Conservation (phyloP, 345 rosid species). For the Aegle marmelos region DNA sequence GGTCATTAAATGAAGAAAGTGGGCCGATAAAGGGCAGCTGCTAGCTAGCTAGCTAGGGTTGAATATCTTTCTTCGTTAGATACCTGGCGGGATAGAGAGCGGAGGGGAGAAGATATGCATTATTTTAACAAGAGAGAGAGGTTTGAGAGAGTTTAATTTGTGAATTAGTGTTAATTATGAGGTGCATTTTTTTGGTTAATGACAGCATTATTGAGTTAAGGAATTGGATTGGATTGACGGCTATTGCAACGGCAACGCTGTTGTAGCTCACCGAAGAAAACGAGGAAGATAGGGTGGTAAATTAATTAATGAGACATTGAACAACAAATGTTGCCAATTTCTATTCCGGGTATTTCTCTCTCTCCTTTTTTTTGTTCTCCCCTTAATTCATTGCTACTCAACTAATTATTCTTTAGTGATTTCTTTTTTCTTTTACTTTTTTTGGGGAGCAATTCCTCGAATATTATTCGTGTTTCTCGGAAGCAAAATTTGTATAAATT, state of each 20-base stretch:
- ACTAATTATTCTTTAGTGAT: too few relatives aligned
- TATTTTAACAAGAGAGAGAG: background rate
- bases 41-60: background rate
- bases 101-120: constrained; percentile 40
- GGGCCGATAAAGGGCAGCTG: background rate
- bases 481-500: background rate
- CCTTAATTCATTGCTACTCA: background rate
- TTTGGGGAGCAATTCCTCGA: background rate
- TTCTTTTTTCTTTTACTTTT: background rate
- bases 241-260: background rate
- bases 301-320: background rate
- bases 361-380: background rate
- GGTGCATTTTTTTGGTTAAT: constrained; percentile 20
- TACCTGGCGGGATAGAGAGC: constrained; percentile 42
- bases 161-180: background rate
- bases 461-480: background rate
- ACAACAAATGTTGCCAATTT: background rate
- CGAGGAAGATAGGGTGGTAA: constrained; percentile 10
- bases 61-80: background rate
- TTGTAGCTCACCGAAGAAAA: background rate
- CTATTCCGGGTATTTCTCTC: constrained; percentile 1
- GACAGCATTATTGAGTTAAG: constrained; percentile 31
- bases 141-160: too few relatives aligned
- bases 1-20: constrained; percentile 28
- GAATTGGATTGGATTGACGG: constrained; percentile 8